Evolutionary conservation across 495 filamentous ascomycete genomes (phyloP).

Genomic region (Annulohypoxylon nitens): DNA sequence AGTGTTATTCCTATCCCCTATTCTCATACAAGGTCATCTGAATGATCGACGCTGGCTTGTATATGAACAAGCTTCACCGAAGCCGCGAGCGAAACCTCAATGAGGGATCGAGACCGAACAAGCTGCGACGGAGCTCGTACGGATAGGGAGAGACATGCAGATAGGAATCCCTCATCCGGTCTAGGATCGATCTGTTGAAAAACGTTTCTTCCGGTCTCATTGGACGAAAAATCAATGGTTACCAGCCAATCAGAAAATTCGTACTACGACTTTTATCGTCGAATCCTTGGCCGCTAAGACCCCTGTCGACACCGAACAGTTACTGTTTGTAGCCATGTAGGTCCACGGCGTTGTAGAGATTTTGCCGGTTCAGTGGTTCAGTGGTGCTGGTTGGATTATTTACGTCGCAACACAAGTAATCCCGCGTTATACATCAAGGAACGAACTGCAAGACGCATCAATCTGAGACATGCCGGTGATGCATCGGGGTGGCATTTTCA

Average conservation of each 20-base stretch:
- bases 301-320: slow-evolving; percentile 29
- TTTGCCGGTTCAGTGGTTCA: slow-evolving; percentile 1
- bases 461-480: slow-evolving; percentile 27
- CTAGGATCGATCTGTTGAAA: slow-evolving; percentile 23
- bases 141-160: slow-evolving; percentile 51
- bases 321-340: not conserved
- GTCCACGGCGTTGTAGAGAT: not conserved
- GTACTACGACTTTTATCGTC: slow-evolving; percentile 26
- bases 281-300: slow-evolving; percentile 32
- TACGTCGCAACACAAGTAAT: slow-evolving; percentile 29
- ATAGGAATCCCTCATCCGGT: slow-evolving; percentile 24
- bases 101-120: slow-evolving; percentile 28
- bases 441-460: slow-evolving; percentile 6
- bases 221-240: slow-evolving; percentile 37
- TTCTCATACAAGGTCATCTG: slow-evolving; percentile 19
- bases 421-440: slow-evolving; percentile 1
- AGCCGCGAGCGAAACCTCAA: slow-evolving; percentile 22
- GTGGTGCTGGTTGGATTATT: slow-evolving; percentile 29
- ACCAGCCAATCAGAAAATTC: slow-evolving; percentile 45
- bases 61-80: slow-evolving; percentile 41
- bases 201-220: slow-evolving; percentile 18
- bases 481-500: slow-evolving; percentile 6
- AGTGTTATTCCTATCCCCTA: slow-evolving; percentile 11
- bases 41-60: slow-evolving; percentile 27
- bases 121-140: slow-evolving; percentile 23